Conservation (phyloP, 768 basidiomycete genomes). For the Coprinellus aureogranulatus region DNA sequence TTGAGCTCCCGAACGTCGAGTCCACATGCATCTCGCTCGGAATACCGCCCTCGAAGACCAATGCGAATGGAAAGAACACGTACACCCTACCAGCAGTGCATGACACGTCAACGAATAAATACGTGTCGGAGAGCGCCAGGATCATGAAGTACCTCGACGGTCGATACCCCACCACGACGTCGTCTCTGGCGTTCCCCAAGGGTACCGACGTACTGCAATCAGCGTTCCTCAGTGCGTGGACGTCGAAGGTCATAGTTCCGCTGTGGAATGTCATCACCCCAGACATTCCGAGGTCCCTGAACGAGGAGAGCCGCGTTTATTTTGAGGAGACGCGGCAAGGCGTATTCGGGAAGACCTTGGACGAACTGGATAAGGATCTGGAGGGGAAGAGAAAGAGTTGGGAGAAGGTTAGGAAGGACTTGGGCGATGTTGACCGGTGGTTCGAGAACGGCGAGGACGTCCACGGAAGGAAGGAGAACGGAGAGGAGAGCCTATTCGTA, state of each 20-base stretch:
- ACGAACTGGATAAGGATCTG: slow-evolving; percentile 31
- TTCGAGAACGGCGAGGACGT: slow-evolving; percentile 15
- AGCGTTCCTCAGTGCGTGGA: slow-evolving; percentile 29
- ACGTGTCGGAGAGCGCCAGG: slow-evolving; percentile 11
- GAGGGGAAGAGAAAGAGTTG: slow-evolving; percentile 33
- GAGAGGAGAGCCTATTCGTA: slow-evolving; percentile 26
- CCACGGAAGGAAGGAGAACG: not conserved
- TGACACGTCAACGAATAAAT: slow-evolving; percentile 3
- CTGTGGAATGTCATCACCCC: slow-evolving; percentile 20
- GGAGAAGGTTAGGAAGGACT: slow-evolving; percentile 32
- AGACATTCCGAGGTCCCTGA: slow-evolving; percentile 15
- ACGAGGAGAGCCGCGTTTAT: slow-evolving; percentile 21
- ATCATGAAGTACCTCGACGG: slow-evolving; percentile 14
- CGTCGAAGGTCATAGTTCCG: slow-evolving; percentile 10
- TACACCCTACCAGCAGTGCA: slow-evolving; percentile 14
- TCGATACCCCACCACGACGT: slow-evolving; percentile 4
- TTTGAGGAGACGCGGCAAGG: slow-evolving; percentile 37
- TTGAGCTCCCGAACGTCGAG: slow-evolving; percentile 43
- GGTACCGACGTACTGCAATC: slow-evolving; percentile 38
- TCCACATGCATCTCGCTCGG: slow-evolving; percentile 28
- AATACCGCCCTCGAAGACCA: slow-evolving; percentile 15
- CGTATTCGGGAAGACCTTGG: slow-evolving; percentile 32
- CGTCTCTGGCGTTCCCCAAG: slow-evolving; percentile 23
- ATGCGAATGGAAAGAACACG: slow-evolving; percentile 7
- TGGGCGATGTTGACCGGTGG: slow-evolving; percentile 29